Base-by-base conservation (phyloP, 208 protist genomes). In the Leishmania lainsoni region DNA sequence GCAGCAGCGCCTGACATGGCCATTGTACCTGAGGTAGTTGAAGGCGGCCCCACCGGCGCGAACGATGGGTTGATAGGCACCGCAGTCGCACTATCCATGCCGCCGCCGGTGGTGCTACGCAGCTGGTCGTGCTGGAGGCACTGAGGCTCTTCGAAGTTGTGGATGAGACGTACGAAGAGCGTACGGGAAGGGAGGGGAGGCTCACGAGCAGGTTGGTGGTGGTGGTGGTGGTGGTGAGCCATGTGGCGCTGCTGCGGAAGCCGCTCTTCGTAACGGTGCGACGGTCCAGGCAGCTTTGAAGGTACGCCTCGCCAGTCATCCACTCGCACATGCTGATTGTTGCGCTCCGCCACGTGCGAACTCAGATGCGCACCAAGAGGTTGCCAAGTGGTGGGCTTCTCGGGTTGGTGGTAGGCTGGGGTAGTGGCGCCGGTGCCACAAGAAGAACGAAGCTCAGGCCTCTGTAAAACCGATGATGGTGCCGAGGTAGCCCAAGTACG, bases 151-250 rank as follows among this genome's bases (percentile, higher is more conserved):
- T 72, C 63, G 29, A 85, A 88, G 76, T 88, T 88, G 76, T 78
- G 80, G 35, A 63, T 75, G 22, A 88, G 76, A 52, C 75, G 77
- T 12, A 88, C 74, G 52, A 88, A 88, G 65, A 88, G 78, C 5
- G 81, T 88, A 63, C 81, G 77, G 63, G 70, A 73, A 12, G 76
- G 76, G 54, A 85, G 76, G 9, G 76, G 59, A 16, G 76, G 81
- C 45, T 84, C 81, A 1, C 22, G 20, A 5, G 74, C 20, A 3
- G 5, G 26, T 9, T 56, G 49, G 63, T 48, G 61, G 20, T 73
- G 65, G 22, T 56, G 49, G 63, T 48, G 61, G 20, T 73, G 65
- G 22, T 10, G 63, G 29, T 32, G n/a, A 42, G 39, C 65, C 17
- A 22, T 16, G 63, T 49, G 61, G 48, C 22, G 76, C 42, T 10